These are phyloP conservation scores for Arctium lappa DNA, from an alignment of 129 eudicot genomes.

Conservation along the genomic window DNA sequence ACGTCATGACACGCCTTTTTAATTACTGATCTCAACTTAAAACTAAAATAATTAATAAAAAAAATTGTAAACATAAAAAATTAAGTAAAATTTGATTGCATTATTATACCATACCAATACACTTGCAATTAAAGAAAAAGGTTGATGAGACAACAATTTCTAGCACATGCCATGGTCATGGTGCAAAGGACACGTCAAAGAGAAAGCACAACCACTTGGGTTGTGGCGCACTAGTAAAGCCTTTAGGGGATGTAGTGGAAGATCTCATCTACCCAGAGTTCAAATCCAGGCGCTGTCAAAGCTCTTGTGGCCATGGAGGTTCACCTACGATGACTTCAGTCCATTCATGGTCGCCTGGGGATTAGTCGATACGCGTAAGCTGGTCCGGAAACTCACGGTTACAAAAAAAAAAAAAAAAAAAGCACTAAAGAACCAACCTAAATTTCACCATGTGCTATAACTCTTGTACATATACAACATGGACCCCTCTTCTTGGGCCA, in stretches of 20 bases:
- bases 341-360: no score
- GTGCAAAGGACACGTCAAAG: conserved; percentile 6
- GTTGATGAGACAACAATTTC: not conserved
- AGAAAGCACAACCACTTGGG: not conserved
- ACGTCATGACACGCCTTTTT: no score
- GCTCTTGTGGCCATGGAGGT: no score
- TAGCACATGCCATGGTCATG: conserved; percentile 17
- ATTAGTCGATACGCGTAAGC: no score
- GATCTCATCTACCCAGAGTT: no score
- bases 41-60: not conserved
- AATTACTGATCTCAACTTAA: no score
- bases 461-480: not conserved
- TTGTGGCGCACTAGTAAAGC: no score
- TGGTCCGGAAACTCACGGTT: no score
- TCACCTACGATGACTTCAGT: no score
- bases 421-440: not conserved
- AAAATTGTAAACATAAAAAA: not conserved
- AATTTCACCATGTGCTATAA: not conserved
- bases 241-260: no score
- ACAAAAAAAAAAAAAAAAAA: not conserved
- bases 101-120: not conserved
- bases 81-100: not conserved
- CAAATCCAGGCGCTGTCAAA: no score
- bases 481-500: not conserved
- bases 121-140: not conserved